These are phyloP conservation scores for Colletotrichum viniferum DNA, from an alignment of 2,329 filamentous ascomycete species.

Conservation along the genomic window DNA sequence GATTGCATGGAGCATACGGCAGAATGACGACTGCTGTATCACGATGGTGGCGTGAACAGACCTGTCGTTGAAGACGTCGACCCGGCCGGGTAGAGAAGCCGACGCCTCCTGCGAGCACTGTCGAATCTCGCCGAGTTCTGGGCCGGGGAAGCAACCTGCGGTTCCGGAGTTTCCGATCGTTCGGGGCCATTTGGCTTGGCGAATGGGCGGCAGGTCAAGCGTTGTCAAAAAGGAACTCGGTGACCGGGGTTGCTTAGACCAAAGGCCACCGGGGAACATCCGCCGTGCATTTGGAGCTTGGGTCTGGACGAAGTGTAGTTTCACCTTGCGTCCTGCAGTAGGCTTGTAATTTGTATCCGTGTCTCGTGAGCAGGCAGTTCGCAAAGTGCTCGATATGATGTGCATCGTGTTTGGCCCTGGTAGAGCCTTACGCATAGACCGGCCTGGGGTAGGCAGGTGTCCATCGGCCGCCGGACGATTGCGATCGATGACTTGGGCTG, in stretches of 20 bases:
- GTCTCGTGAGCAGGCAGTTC: not conserved
- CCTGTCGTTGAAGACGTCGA: not conserved
- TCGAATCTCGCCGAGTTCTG: conserved; percentile 12
- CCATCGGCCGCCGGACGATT: not conserved
- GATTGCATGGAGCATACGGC: not conserved
- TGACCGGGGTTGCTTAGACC: conserved; percentile 12
- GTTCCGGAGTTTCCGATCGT: conserved; percentile 14
- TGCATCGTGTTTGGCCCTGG: not conserved
- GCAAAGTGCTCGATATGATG: not conserved
- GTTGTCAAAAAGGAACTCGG: not conserved
- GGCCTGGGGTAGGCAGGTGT: not conserved
- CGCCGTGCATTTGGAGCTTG: not conserved
- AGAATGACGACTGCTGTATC: not conserved
- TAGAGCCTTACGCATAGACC: not conserved
- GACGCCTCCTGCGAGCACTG: not conserved
- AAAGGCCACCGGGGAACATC: conserved; percentile 10
- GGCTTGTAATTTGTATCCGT: not conserved
- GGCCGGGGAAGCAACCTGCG: conserved; percentile 10
- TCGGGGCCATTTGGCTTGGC: conserved; percentile 17
- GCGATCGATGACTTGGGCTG: not conserved
- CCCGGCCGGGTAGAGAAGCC: conserved; percentile 12
- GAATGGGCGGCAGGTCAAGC: not conserved
- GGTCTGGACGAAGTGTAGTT: not conserved
- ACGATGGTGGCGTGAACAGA: not conserved
- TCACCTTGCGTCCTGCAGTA: not conserved